Conservation (phyloP, 352 stramenopile species). For the Pythium aquatile region DNA sequence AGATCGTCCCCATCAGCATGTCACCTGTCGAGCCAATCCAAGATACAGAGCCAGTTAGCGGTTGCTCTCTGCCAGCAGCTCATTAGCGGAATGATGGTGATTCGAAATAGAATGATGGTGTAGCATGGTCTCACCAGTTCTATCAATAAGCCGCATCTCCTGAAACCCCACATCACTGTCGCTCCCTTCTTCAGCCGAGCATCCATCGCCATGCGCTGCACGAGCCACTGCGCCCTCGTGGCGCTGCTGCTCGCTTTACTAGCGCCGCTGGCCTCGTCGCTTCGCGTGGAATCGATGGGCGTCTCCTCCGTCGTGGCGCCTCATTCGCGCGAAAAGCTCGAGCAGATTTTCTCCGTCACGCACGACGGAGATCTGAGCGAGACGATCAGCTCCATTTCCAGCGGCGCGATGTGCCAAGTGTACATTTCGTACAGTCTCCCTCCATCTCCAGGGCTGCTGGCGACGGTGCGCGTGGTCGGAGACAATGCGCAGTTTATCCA, state of each 20-base stretch:
- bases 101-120: not conserved
- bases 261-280: not conserved
- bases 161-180: too few relatives aligned
- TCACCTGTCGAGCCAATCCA: not conserved
- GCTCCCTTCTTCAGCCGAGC: too few relatives aligned
- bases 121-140: too few relatives aligned
- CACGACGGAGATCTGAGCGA: not conserved
- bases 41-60: not conserved
- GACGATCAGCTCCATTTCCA: not conserved
- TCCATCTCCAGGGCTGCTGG: not conserved
- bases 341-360: constrained; percentile 5
- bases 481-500: constrained; percentile 2
- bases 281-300: not conserved
- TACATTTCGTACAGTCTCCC: constrained; percentile 7
- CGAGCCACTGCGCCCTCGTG: not conserved
- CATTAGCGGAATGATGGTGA: not conserved
- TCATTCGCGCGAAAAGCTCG: not conserved
- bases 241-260: not conserved
- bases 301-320: not conserved
- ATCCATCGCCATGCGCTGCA: not conserved
- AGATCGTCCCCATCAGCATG: too few relatives aligned
- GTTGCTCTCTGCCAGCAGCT: not conserved
- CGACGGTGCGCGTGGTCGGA: constrained; percentile 9
- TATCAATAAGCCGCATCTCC: too few relatives aligned
- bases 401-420: not conserved